Base-by-base conservation (phyloP, 2,329 filamentous ascomycete species). In the Pestalotiopsis sp. region DNA sequence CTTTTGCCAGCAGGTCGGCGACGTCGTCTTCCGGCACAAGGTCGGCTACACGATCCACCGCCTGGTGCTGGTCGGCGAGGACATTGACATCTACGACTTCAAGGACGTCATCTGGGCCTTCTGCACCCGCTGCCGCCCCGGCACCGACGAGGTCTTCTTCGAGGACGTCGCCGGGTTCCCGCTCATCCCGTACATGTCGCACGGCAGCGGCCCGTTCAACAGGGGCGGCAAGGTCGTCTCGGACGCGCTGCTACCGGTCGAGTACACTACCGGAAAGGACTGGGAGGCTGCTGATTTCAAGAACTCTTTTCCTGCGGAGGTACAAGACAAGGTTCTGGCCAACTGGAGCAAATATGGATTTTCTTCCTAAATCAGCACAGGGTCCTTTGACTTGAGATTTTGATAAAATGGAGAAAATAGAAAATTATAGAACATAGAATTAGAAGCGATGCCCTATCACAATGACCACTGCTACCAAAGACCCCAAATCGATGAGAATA, bases 21-120 rank as follows among this genome's bases (percentile, higher is more conserved):
- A 85, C 56, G 20, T 85, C 1, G 73, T 85, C 4, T 84, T 81
- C 73, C 73, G 75, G 45, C 71, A 81, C 66, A 87, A 86, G 74
- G 77, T 77, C 12, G 80, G 81, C 6, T 80, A 79, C 57, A 77
- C 77, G 0, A 82, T 85, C 61, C 81, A 86, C 67, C 79, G 82
- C 0, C 68, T 86, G 6, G 70, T 86, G 0, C 71, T 87, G 0
- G 80, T 84, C 0, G 84, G 85, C 1, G 82, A 85, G 1, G 85
- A 87, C 65, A 83, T 87, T 66, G 83, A 87, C 63, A 76, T 83
- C 0, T 84, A 83, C 69, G 71, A 83, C 62, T 76, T 76, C 64
- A 81, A 82, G 60, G 82, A 86, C 39, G 81, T 87, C 6, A 81
- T 85, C 66, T 87, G 81, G 81, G 84, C 84, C 0, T 86, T 83